Evolutionary conservation across 805 yeast genomes (phyloP), one percentile per base, ranked within the genome.

Genomic region (Groenewaldozyma salmanticensis): DNA sequence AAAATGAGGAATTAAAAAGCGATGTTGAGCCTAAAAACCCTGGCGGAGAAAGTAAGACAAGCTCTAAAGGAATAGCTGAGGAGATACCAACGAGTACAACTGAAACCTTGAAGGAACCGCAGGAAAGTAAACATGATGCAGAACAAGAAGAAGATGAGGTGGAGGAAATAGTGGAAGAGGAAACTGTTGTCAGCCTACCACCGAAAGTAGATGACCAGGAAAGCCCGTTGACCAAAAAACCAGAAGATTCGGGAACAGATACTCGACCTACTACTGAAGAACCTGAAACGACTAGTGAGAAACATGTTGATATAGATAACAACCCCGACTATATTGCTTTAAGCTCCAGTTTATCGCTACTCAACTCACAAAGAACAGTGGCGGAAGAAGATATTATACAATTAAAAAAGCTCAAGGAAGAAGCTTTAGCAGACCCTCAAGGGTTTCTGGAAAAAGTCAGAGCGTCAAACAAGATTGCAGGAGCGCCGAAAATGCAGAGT

Each of bases 241-340:
- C n/a, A n/a, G n/a, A n/a, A n/a, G n/a, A n/a, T n/a, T n/a, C n/a
- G n/a, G n/a, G n/a, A n/a, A n/a, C n/a, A n/a, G n/a, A n/a, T n/a
- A n/a, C n/a, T n/a, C n/a, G n/a, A n/a, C n/a, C n/a, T n/a, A n/a
- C n/a, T n/a, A n/a, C n/a, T n/a, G n/a, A n/a, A n/a, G n/a, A n/a
- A n/a, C n/a, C n/a, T n/a, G n/a, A n/a, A n/a, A n/a, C n/a, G n/a
- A n/a, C n/a, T n/a, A n/a, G n/a, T n/a, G n/a, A n/a, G n/a, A n/a
- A n/a, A 15, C 19, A 27, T 3, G 3, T 41, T 15, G 40, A 36
- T 27, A 9, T 38, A 9, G 37, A 33, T 7, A 17, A 19, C 42
- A 55, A 48, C 40, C 45, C 57, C 13, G 61, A 57, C 39, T 57
- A 57, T 37, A 50, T 57, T 13, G 61, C 62, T 18, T 49, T 57